Base-by-base conservation (phyloP, 257 asterid species). In the Salvia rosmarinus region DNA sequence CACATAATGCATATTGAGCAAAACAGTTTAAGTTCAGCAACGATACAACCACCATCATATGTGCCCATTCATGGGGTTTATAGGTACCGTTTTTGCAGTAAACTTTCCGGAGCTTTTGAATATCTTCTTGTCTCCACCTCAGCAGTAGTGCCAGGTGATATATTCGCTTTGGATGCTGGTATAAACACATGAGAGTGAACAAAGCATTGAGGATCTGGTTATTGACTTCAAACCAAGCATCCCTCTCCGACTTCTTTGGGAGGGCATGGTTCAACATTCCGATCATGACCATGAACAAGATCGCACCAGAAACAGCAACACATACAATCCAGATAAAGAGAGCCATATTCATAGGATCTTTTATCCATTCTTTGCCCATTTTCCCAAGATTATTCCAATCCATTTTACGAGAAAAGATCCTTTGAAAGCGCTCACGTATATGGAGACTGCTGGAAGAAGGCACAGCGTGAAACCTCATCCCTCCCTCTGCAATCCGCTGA, bases 301-400 rank as follows among this genome's bases (percentile, higher is more conserved):
- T 84, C 59, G 98, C 98, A 19, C 98, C 98, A 3, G 98, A 91
- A 72, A 91, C 66, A 64, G 95, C 98, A 58, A 91, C 96, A 54
- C 79, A 69, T 1, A 74, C 34, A 12, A 89, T 87, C 98, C 96
- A 91, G 56, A 87, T 21, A 64, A 87, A 85, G 75, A 89, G 91
- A 32, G 95, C 96, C 74, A 89, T 19, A 70, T 91, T 89, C 71
- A 85, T 67, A 3, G 96, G 98, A 79, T 91, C 72, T 70, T 85
- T 78, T 57, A 91, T 83, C 98, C 98, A 89, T 73, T 89, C 95
- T 74, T 84, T 89, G 78, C 84, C 30, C 9, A 91, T 70, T 39
- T 70, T 82, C 69, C 85, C 49, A 23, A 91, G 82, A 57, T 80
- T 80, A 47, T 71, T 23, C 88, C 88, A 85, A 74, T 89, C 88